Percentiles rank a stretch among this genome's conserved stretches.
Evolutionary conservation across 176 grass and related monocot species (phyloP).

Genomic region (Rhipidocladum racemiflorum): DNA sequence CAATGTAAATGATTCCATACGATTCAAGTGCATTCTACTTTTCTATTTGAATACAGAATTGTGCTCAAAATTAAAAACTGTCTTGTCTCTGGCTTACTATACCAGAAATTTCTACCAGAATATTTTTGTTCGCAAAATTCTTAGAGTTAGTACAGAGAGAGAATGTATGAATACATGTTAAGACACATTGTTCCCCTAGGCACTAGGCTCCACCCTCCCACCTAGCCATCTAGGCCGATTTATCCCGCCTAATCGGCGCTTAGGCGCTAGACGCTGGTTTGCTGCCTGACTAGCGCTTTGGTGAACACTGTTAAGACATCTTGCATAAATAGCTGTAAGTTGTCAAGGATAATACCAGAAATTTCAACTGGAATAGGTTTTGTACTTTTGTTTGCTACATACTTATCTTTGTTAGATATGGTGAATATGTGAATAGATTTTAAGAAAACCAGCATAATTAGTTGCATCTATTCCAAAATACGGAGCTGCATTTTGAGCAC

Average conservation of each 20-base stretch:
- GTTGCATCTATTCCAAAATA: neutral
- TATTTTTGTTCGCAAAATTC: neutral
- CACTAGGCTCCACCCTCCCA: too few relatives aligned
- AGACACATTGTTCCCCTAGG: neutral
- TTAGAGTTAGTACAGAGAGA: neutral
- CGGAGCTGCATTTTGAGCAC: neutral
- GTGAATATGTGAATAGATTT: neutral
- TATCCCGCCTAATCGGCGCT: too few relatives aligned
- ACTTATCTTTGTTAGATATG: neutral
- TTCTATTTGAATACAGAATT: neutral
- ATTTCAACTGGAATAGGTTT: neutral
- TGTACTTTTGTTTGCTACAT: neutral
- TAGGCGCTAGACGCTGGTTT: too few relatives aligned
- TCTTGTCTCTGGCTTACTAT: slow-evolving; percentile 4
- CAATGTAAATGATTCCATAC: neutral
- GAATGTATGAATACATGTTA: neutral
- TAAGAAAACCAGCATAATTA: neutral
- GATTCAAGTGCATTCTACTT: slow-evolving; percentile 1
- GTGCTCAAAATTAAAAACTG: neutral
- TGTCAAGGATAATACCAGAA: neutral
- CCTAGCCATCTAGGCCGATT: too few relatives aligned
- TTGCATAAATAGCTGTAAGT: neutral
- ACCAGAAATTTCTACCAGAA: neutral
- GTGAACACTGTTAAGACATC: neutral
- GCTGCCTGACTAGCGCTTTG: too few relatives aligned